Evolutionary conservation across 1,139 yeast species (phyloP), one percentile per base, ranked within the genome.

Genomic region (Debaryomyces sp.): DNA sequence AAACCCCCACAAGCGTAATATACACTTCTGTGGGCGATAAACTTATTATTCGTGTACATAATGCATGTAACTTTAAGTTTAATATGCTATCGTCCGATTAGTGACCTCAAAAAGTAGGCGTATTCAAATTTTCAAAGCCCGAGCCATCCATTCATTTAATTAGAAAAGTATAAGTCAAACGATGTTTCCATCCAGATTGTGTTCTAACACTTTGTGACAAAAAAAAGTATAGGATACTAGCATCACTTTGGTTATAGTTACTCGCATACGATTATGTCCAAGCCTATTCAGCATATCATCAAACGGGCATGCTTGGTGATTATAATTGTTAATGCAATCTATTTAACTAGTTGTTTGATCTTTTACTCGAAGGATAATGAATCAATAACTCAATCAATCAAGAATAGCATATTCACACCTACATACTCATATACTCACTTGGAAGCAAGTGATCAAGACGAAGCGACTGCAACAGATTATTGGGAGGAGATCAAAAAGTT

Each of bases 401-500:
- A 30, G n/a, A 29, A 41, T n/a, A 41, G 36, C 18, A 41, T 41
- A 4, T 32, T 30, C 26, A 30, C 32, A 7, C 27, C 35, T 3
- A 32, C 18, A 22, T 41, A 41, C 18, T 29, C 43, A 30, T 41
- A 30, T 18, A 32, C 33, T 2, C 43, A 41, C 13, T 29, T 38
- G 34, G 46, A 46, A 6, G 34, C 45, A 21, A 22, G n/a, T n/a
- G 39, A 39, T 10, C 35, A 41, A 32, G 42, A 39, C 4, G 22
- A 22, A 13, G 36, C n/a, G 21, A 29, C 13, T 12, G 6, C 42
- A 29, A 27, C 48, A 2, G 49, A 59, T 44, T 59, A 50, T 41
- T 27, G 47, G n/a, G 21, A 48, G 4, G 61, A 60, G 41, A 42
- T 62, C 3, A 40, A 49, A 6, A 43, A 39, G 13, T 44, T 62